Percentiles rank a stretch among this genome's conserved stretches.
These are phyloP conservation scores for Neurospora discreta DNA, from an alignment of 495 filamentous ascomycete genomes.

Conservation along the genomic window DNA sequence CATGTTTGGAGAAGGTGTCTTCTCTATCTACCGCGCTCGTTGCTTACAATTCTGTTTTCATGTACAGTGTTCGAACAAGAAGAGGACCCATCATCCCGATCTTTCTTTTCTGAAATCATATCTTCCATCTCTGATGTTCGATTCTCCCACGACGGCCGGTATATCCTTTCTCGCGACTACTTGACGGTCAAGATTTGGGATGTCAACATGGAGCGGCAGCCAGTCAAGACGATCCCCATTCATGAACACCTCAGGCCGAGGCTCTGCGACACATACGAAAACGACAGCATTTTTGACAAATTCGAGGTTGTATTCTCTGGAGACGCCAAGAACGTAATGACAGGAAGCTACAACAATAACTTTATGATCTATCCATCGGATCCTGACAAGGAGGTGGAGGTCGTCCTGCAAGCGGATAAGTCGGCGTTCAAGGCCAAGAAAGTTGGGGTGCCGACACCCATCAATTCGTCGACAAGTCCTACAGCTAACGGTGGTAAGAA, in stretches of 20 bases:
- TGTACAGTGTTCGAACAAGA: slow-evolving; percentile 90
- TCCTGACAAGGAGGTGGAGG: slow-evolving; percentile 88
- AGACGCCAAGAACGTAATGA: slow-evolving; percentile 98
- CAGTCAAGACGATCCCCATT: slow-evolving; percentile 96
- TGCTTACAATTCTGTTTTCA: slow-evolving; percentile 7
- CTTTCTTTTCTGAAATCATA: slow-evolving; percentile 99
- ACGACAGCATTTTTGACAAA: slow-evolving; percentile 99
- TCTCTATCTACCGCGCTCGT: not conserved
- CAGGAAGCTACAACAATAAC: slow-evolving; percentile 99
- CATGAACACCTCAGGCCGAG: slow-evolving; percentile 93
- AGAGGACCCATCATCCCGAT: slow-evolving; percentile 95
- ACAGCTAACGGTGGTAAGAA: slow-evolving; percentile 70
- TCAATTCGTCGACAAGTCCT: slow-evolving; percentile 66
- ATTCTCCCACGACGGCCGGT: slow-evolving; percentile 90
- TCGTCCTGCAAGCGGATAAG: slow-evolving; percentile 96
- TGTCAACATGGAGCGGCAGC: slow-evolving; percentile 95
- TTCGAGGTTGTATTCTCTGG: slow-evolving; percentile 99
- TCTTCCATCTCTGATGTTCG: slow-evolving; percentile 98
- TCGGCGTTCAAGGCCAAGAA: slow-evolving; percentile 99
- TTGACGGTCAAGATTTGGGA: slow-evolving; percentile 99
- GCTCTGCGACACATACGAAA: slow-evolving; percentile 97
- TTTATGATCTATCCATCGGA: slow-evolving; percentile 99
- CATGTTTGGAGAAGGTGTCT: not conserved
- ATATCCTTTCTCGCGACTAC: slow-evolving; percentile 96
- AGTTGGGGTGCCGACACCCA: slow-evolving; percentile 93